Evolutionary conservation across 1,139 yeast species (phyloP), one percentile per base, ranked within the genome.

Genomic region (Candida anutae): DNA sequence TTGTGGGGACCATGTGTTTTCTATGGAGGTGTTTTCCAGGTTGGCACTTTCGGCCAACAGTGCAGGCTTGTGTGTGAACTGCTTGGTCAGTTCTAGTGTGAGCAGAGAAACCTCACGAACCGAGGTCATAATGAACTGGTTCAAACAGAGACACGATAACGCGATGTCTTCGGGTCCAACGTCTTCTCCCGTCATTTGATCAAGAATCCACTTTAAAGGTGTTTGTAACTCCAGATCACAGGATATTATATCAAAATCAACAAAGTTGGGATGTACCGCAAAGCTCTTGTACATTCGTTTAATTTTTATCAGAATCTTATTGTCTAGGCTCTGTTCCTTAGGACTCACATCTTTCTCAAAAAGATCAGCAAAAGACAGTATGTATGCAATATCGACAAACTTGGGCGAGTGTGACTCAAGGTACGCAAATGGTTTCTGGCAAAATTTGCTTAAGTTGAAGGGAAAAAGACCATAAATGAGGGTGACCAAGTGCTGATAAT

Each of bases 391-490:
- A 5, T 40, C 33, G 5, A 50, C 24, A 9, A 46, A 23, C 15
- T 33, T 30, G 5, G 38, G 26, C 13, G 39, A 34, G 15, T 38
- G 26, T 5, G 34, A 24, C n/a, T 32, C 26, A 13, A 52, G 31
- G 29, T 36, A 53, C 3, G 31, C 23, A 5, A 35, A 23, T 0
- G 83, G 78, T 21, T 55, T 48, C 14, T 58, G 51, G 13, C 67
- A 38, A 40, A 73, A 77, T 5, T 49, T 44, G 20, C 65, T 42
- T 3, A 75, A 48, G 38, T 73, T 71, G 17, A 60, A 50, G 0
- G 85, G 84, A 38, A 64, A 77, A n/a, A 77, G 45, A 0, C 82
- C 85, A 39, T 78, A 78, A 2, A 77, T 43, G 20, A 72, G 51
- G 0, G 77, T 64, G 27, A 50, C 48, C 13, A 53, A 42, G 34